A percentile compares a stretch with the other conserved stretches of the same genome.
Conservation (phyloP, 352 stramenopile species). For the Phytophthora aleatoria region DNA sequence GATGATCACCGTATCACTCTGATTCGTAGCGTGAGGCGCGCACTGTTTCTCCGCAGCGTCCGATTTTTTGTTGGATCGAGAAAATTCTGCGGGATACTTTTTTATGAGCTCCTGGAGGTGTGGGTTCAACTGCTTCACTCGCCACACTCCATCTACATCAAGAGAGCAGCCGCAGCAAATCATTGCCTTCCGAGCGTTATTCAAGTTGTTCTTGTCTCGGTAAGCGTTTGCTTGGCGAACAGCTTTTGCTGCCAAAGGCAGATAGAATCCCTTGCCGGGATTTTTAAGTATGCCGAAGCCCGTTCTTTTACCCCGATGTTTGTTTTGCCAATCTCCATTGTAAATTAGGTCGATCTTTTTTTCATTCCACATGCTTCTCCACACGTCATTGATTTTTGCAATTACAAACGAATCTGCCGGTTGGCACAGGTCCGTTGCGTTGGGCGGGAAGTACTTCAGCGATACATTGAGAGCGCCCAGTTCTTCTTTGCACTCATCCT, state of each 20-base stretch:
- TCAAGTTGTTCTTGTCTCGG: background rate
- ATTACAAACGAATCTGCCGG: background rate
- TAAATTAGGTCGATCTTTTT: background rate
- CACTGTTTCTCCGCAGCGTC: too few relatives aligned
- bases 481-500: background rate
- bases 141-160: background rate
- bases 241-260: background rate
- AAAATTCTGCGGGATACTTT: too few relatives aligned
- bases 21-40: too few relatives aligned
- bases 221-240: background rate
- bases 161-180: background rate
- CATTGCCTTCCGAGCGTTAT: conserved; percentile 1
- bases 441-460: background rate
- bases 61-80: too few relatives aligned
- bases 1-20: too few relatives aligned
- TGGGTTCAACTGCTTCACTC: too few relatives aligned
- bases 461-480: background rate
- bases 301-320: background rate
- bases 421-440: background rate
- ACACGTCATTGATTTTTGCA: background rate
- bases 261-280: background rate
- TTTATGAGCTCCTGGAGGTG: too few relatives aligned
- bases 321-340: background rate
- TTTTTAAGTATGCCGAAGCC: background rate
- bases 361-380: background rate